Evolutionary conservation across 2,329 filamentous ascomycete genomes (phyloP), one percentile per base, ranked within the genome.

Genomic region (Alternaria panax): DNA sequence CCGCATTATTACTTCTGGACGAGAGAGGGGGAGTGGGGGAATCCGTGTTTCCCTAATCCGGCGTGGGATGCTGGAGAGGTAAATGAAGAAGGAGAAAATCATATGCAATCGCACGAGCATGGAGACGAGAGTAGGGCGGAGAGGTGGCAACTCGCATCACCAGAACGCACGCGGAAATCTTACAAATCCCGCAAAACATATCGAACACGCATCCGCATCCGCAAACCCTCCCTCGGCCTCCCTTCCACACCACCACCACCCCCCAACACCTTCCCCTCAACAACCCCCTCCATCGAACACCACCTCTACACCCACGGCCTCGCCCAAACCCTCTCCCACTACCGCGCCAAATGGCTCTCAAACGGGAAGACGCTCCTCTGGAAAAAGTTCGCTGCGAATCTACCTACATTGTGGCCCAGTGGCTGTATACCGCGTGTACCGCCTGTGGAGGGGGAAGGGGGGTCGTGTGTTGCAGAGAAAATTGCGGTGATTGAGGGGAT

Each of bases 1-100:
- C 75, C 75, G 20, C 72, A 74, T 46, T 78, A 74, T 56, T 75
- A 69, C 32, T 78, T 76, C 53, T 76, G 73, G 74, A 57, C 62
- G 0, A 41, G 46, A 0, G n/a, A 51, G 5, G 63, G 60, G 4
- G 69, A 66, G 18, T 48, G 45, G 45, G 20, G 5, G 0, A 14
- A 48, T 25, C 20, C 20, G 20, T 11, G n/a, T 16, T n/a, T n/a
- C 2, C 5, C 16, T 7, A 48, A 48, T 25, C 45, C 30, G 5
- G 30, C 1, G 5, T 48, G 45, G 20, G 11, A 1, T 4, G 7
- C 28, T 12, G 8, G 14, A 22, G 1, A 2, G 18, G 14, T 14
- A 27, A 3, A 2, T 2, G 18, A 16, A 2, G 30, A 22, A 5
- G 11, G 18, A 30, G 43, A 20, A 22, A n/a, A n/a, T n/a, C n/a